Evolutionary conservation across 1,139 yeast genomes (phyloP).

Genomic region (Sugiyamaella grinbergsii): DNA sequence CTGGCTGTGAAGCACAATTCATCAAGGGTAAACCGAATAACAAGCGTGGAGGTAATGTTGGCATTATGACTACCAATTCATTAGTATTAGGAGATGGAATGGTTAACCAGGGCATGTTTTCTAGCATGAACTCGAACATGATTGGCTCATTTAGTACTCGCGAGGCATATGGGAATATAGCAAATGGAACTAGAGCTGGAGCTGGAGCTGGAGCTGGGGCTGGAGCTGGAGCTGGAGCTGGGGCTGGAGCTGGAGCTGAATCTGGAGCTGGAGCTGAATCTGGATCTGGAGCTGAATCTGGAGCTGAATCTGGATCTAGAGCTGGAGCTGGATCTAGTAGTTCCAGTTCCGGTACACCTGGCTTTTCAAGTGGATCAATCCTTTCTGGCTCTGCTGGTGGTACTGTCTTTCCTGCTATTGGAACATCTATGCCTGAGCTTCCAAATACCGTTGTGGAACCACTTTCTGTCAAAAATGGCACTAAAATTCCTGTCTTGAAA

Average conservation of each 20-base stretch:
- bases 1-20: conserved; percentile 81
- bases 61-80: conserved; percentile 9
- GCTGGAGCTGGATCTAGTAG: neutral
- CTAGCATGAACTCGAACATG: neutral
- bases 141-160: neutral
- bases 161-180: neutral
- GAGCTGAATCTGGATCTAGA: neutral
- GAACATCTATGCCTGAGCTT: too few relatives aligned
- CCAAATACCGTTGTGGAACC: conserved; percentile 18
- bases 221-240: neutral
- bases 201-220: neutral
- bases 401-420: too few relatives aligned
- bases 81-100: neutral
- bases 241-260: neutral
- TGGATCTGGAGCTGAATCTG: neutral
- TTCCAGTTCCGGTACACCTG: neutral
- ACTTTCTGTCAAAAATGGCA: conserved; percentile 19
- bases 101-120: neutral
- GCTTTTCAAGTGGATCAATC: neutral
- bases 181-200: neutral
- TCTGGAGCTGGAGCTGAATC: too few relatives aligned
- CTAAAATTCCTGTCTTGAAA: conserved; percentile 9
- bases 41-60: conserved; percentile 10
- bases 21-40: conserved; percentile 49
- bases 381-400: neutral